phyloP scores from a whole-genome alignment of 2,329 filamentous ascomycete genomes.

The Aspergillus tanneri region DNA sequence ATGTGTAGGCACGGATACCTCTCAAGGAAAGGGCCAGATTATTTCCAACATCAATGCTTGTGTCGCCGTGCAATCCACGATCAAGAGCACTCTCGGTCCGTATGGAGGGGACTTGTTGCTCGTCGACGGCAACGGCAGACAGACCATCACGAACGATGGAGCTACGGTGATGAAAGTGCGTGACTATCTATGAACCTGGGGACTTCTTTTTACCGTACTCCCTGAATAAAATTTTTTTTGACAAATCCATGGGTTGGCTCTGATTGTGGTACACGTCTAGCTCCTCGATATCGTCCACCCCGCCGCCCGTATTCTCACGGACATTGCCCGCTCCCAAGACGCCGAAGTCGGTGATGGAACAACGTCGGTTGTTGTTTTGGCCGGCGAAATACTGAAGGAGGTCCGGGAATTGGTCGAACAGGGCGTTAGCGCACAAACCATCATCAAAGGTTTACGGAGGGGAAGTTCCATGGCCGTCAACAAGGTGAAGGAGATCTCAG shows the following conservation, averaged over 20 bases:
- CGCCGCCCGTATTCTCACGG: conserved; percentile 92
- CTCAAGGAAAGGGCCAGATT: conserved; percentile 94
- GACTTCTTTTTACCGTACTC: too few relatives aligned
- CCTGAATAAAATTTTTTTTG: too few relatives aligned
- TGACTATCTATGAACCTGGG: too few relatives aligned
- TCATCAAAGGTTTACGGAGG: conserved; percentile 91
- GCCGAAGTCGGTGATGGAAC: conserved; percentile 98
- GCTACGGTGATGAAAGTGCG: conserved; percentile 97
- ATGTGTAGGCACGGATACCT: conserved; percentile 82
- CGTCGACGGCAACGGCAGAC: conserved; percentile 90
- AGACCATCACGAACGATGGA: conserved; percentile 98
- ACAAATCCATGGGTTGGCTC: too few relatives aligned
- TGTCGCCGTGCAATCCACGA: conserved; percentile 89
- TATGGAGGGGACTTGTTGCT: conserved; percentile 96
- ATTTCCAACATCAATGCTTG: conserved; percentile 99
- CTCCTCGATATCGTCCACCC: conserved; percentile 98
- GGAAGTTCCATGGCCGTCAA: conserved; percentile 90
- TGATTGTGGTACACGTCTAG: conserved; percentile 45
- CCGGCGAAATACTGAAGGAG: conserved; percentile 97
- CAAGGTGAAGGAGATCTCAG: conserved; percentile 97
- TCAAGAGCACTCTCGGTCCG: conserved; percentile 92
- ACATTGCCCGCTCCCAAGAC: conserved; percentile 98
- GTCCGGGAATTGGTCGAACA: conserved; percentile 94
- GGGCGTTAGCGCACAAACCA: conserved; percentile 94
- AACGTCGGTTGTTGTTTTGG: conserved; percentile 93